Base-by-base conservation (phyloP, 345 rosid species). In the Reutealis trisperma region DNA sequence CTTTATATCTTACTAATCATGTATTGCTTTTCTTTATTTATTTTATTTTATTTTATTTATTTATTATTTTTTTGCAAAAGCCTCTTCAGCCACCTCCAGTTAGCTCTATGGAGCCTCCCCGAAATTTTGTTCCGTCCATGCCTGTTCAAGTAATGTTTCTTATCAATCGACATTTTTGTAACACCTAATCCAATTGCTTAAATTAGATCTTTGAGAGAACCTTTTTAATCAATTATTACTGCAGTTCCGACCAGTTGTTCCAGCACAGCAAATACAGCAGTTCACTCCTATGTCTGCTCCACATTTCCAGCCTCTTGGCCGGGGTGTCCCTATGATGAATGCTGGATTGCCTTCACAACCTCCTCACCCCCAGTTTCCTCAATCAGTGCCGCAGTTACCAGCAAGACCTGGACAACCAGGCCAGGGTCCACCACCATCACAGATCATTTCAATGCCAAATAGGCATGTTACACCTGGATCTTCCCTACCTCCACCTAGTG, bases 191-290 rank as follows among this genome's bases (percentile, higher is more conserved):
- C 63, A 61, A 71, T 72, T 51, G 25, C 64, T 69, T 59, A 25
- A 65, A 30, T 45, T 45, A 34, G 69, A 30, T 54, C 42, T 47
- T 47, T 70, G n/a, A 54, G 65, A 62, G 71, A 64, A 49, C 37
- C 21, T 69, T 63, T 58, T 16, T 30, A 24, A 75, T 77, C 44
- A 25, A 65, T 70, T 77, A 67, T 70, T 82, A 3, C 75, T 87
- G 82, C 88, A 94, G 98, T 88, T 89, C 76, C 92, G 90, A 77
- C 91, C 90, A 44, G 81, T 79, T 45, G 86, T 84, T 82, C 93
- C 90, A 37, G 78, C 84, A 30, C 91, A 88, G 32, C 97, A 82
- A 82, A 57, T 89, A 30, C 94, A 88, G 74, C 97, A 93, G 74
- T 89, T 87, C 83, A 83, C 86, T 69, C 85, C 89, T 15, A 82